Evolutionary conservation across 163 green algal genomes (phyloP), one percentile per base, ranked within the genome.

Genomic region (Scenedesmus sp.): DNA sequence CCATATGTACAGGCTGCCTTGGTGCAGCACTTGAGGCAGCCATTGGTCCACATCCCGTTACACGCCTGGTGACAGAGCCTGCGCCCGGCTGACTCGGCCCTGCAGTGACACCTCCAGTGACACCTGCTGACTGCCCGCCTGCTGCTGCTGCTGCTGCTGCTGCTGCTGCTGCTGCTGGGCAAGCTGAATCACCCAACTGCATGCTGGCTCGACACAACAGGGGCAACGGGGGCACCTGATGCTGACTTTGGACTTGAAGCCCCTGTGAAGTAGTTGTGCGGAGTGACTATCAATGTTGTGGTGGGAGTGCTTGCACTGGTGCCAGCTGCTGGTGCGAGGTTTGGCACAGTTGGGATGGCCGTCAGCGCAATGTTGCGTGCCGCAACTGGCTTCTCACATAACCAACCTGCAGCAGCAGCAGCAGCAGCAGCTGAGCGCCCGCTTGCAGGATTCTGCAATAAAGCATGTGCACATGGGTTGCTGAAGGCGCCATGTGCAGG

Each of bases 331-430:
- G 65, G 26, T 0, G 65, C 65, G 0, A 76, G 65, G 30, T 18
- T 22, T 16, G 65, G 65, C 65, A 76, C 65, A 40, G 0, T 76
- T 40, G 65, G 65, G 7, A 76, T 76, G 0, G 30, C 7, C 0
- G 30, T 7, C 26, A 76, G 65, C 30, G 18, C 30, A 1, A 7
- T 76, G 65, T 40, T 76, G 65, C 65, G 65, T 4, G 65, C 65
- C 1, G 65, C 65, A 42, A 76, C 65, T 20, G 65, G 65, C 65
- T 76, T 76, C 65, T 76, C 65, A 76, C 65, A 76, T 4, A 40
- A 76, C 65, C 65, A 76, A 18, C 65, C 65, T 76, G 65, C 65
- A 76, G 65, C 30, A 72, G 59, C 59, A 72, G 26, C 65, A 76
- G 65, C 65, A 76, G 65, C 61, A 76, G 61, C 26, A 76, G 61